phyloP scores from a whole-genome alignment of 2,329 filamentous ascomycete species.

The Septoria petroselini region DNA sequence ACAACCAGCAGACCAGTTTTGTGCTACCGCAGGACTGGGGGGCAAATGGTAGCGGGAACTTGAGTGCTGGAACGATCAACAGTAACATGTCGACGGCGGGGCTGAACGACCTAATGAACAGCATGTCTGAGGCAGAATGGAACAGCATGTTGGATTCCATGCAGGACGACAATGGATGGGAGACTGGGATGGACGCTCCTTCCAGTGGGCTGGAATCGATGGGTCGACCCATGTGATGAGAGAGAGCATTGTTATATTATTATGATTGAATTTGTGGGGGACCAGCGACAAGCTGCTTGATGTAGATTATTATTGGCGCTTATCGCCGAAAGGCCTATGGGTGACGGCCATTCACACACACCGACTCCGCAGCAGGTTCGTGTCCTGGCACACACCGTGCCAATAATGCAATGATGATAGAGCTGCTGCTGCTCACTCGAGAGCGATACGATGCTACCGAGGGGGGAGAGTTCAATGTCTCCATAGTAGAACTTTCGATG shows the following conservation, averaged over 20 bases:
- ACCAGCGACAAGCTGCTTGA: no score
- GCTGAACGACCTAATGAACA: constrained; percentile 30
- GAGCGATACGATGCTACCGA: no score
- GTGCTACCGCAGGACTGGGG: constrained; percentile 23
- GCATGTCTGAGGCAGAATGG: constrained; percentile 36
- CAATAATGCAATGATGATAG: no score
- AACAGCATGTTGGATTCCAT: constrained; percentile 32
- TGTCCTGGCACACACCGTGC: no score
- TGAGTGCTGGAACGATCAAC: constrained; percentile 22
- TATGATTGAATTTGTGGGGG: no score
- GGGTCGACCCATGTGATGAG: not conserved
- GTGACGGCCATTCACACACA: not conserved
- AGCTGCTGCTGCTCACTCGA: no score
- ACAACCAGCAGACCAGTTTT: constrained; percentile 25
- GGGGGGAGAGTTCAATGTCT: no score
- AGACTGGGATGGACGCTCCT: constrained; percentile 19
- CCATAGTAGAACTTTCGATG: no score
- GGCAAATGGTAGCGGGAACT: constrained; percentile 18
- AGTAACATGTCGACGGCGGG: constrained; percentile 15
- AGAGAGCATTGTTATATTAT: no score
- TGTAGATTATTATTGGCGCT: no score
- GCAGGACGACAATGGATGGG: constrained; percentile 20
- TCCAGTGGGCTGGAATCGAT: not conserved
- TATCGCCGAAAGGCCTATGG: not conserved
- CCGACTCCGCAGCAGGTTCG: not conserved